These are phyloP conservation scores for Clonostachys byssicola DNA, from an alignment of 2,329 filamentous ascomycete species.

Conservation along the genomic window DNA sequence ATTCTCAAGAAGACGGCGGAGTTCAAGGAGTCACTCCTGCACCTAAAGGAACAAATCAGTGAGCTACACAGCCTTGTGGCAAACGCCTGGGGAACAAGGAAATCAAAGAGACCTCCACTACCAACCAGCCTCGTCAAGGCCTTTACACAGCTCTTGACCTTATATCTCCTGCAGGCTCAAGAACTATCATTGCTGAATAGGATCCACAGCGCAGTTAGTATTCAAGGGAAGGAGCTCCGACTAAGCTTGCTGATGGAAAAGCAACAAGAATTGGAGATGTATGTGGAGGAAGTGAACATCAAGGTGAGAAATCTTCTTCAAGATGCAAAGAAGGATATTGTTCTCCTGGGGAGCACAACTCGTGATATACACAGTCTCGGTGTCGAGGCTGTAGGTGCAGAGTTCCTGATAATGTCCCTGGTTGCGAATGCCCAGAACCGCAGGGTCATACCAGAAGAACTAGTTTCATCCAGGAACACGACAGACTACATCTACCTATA, in stretches of 20 bases:
- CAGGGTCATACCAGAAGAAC: background rate
- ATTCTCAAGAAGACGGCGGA: background rate
- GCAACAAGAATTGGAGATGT: background rate
- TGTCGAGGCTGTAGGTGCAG: constrained; percentile 3
- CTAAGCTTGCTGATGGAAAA: too few relatives aligned
- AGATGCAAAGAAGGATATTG: constrained; percentile 9
- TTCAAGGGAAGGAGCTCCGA: background rate
- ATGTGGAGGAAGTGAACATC: background rate
- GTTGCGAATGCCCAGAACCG: constrained; percentile 4
- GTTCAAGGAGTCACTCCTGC: background rate
- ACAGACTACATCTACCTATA: constrained; percentile 6
- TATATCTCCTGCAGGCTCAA: constrained; percentile 5
- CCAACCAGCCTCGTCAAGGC: constrained; percentile 9
- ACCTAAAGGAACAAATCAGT: background rate
- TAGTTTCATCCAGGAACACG: background rate
- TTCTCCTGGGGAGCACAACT: constrained; percentile 6
- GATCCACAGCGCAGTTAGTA: background rate
- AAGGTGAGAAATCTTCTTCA: constrained; percentile 1
- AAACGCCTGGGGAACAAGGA: background rate
- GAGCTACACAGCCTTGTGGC: constrained; percentile 6
- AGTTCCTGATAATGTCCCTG: constrained; percentile 5
- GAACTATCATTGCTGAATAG: constrained; percentile 4
- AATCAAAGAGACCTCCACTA: constrained; percentile 3
- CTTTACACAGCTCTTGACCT: constrained; percentile 7
- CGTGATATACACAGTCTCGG: constrained; percentile 3